Base-by-base conservation (phyloP, 805 yeast genomes). In the Candida ponderosae region DNA sequence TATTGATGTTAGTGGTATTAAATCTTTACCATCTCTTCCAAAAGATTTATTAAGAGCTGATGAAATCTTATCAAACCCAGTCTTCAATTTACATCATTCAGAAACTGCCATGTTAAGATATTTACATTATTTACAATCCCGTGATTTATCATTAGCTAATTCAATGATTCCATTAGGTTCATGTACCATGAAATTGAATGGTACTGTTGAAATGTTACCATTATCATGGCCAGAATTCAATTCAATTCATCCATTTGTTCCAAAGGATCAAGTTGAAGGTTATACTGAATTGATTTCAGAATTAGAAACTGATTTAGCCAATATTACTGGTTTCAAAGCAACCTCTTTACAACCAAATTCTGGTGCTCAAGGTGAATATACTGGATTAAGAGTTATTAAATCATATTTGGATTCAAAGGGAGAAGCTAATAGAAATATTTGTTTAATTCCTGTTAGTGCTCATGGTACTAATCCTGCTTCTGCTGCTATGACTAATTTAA, bases 381-480 rank as follows among this genome's bases (percentile, higher is more conserved):
- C 97, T 14, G 98, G 98, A 21, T 69, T 93, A 42, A 76, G 94
- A 41, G 87, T 88, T 32, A 90, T 93, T 47, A 74, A 79, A 48
- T 74, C 82, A 29, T 93, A 85, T 57, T 75, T 84, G 48, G 74
- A 77, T 43, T 65, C 81, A 17, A 70, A 66, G 32, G 95, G 93
- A 31, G 81, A 88, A 54, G 60, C 70, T 15, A 65, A 78, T 41
- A 75, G 98, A 56, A 78, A 88, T 58, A 72, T 93, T 37, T 93
- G 97, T 62, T 70, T 93, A 56, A 93, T 93, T 50, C 98, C 98
- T 5, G 96, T 90, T 4, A 80, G 93, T 51, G 98, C 98, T 2
- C 98, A 93, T 56, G 98, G 98, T 41, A 93, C 98, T 15, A 93
- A 93, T 57, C 98, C 98, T 18, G 98, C 98, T 0, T 86, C 96